phyloP scores from a whole-genome alignment of 768 basidiomycete genomes.

The Pulveroboletus sp. region DNA sequence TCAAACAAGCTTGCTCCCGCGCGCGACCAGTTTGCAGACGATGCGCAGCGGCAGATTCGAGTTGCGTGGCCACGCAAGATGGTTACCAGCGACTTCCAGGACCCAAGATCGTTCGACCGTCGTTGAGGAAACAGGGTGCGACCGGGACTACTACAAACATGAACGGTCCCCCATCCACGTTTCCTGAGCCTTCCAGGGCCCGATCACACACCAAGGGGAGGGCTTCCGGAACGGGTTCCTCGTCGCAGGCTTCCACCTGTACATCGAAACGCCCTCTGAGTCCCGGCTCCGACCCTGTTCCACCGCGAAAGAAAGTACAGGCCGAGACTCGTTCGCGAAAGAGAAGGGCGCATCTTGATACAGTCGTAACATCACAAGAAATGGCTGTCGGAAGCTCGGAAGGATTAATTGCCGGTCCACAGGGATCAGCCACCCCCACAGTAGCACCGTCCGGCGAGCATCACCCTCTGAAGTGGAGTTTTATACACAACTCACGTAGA shows the following conservation, averaged over 20 bases:
- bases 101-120: constrained; percentile 14
- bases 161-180: not conserved
- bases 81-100: constrained; percentile 26
- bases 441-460: not conserved
- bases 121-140: not conserved
- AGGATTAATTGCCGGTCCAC: not conserved
- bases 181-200: not conserved
- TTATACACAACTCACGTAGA: constrained; percentile 8
- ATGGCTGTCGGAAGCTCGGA: not conserved
- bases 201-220: not conserved
- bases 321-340: not conserved
- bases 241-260: not conserved
- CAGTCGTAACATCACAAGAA: not conserved
- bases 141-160: not conserved
- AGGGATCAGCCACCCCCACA: not conserved
- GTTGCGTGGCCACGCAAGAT: not conserved
- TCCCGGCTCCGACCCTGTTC: not conserved
- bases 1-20: constrained; percentile 24
- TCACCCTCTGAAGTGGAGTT: constrained; percentile 15
- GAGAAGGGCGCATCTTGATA: not conserved
- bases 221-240: not conserved
- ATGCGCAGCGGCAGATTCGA: constrained; percentile 8
- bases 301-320: constrained; percentile 9
- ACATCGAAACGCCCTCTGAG: constrained; percentile 16
- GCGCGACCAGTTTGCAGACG: constrained; percentile 22